These are phyloP conservation scores for Geotrichum aggregatum DNA, from an alignment of 1,139 yeast genomes.

Conservation along the genomic window DNA sequence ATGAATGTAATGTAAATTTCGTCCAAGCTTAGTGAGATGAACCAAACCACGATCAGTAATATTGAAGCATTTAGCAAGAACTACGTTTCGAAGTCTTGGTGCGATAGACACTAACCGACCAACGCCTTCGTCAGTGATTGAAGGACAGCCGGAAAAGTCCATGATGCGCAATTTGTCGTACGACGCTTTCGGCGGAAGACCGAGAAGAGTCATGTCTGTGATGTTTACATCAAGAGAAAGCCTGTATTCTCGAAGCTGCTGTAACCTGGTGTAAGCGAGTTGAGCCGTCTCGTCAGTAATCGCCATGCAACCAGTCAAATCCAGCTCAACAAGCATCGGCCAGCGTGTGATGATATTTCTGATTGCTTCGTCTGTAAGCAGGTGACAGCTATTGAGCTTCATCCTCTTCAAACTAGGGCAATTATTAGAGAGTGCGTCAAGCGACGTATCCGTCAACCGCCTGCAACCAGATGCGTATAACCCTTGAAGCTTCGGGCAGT, in stretches of 20 bases:
- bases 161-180: slow-evolving; percentile 64
- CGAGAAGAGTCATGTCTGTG: slow-evolving; percentile 52
- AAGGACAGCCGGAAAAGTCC: slow-evolving; percentile 80
- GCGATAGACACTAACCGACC: slow-evolving; percentile 70
- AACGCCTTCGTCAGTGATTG: slow-evolving; percentile 75
- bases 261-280: slow-evolving; percentile 58
- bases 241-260: slow-evolving; percentile 77
- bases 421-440: slow-evolving; percentile 53
- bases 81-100: slow-evolving; percentile 82
- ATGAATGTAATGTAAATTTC: slow-evolving; percentile 83
- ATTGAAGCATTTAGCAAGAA: slow-evolving; percentile 81
- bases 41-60: slow-evolving; percentile 79
- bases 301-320: slow-evolving; percentile 75
- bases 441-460: slow-evolving; percentile 60
- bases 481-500: slow-evolving; percentile 80
- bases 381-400: slow-evolving; percentile 68
- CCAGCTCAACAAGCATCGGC: slow-evolving; percentile 80
- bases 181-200: slow-evolving; percentile 29
- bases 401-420: slow-evolving; percentile 81
- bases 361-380: slow-evolving; percentile 68
- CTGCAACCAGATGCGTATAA: slow-evolving; percentile 84
- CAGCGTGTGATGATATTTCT: slow-evolving; percentile 62
- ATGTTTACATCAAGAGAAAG: slow-evolving; percentile 69
- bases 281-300: slow-evolving; percentile 62
- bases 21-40: slow-evolving; percentile 69